These are phyloP conservation scores for Fusarium gaditjirri DNA, from an alignment of 2,329 filamentous ascomycete species.

Conservation along the genomic window DNA sequence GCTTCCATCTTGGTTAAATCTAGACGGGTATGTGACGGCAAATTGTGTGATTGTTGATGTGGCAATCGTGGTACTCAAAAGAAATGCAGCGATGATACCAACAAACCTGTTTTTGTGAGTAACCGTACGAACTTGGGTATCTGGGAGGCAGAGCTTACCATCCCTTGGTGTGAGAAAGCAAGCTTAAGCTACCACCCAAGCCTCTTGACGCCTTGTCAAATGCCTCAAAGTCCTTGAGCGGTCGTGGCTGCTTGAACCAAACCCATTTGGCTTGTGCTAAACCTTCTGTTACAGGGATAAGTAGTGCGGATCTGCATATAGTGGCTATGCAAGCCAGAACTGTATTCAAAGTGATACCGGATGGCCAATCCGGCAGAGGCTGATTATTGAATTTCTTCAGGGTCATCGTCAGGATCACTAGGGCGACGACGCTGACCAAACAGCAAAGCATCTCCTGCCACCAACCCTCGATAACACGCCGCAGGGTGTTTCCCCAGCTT, in stretches of 20 bases:
- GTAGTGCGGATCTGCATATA: background rate
- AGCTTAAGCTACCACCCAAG: background rate
- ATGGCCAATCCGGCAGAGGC: background rate
- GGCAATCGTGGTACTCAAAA: conserved; percentile 1
- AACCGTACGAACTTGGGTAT: background rate
- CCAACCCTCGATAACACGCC: background rate
- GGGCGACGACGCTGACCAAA: background rate
- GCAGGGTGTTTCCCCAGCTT: background rate
- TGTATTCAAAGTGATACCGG: conserved; percentile 3
- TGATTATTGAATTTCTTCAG: background rate
- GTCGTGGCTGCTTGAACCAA: conserved; percentile 6
- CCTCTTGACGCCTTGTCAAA: conserved; percentile 9
- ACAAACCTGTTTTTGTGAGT: background rate
- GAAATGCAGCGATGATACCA: conserved; percentile 5
- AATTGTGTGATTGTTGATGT: conserved; percentile 10
- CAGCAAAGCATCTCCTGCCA: conserved; percentile 10
- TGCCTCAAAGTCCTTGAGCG: background rate
- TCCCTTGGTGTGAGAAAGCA: background rate
- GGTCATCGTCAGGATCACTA: background rate
- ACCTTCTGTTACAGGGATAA: background rate
- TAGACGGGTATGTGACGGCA: background rate
- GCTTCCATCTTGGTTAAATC: background rate
- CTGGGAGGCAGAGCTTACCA: background rate
- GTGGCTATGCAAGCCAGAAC: background rate
- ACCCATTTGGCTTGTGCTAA: conserved; percentile 9